These are phyloP conservation scores for Neospermospora avenae DNA, from an alignment of 2,329 filamentous ascomycete species.

Conservation along the genomic window DNA sequence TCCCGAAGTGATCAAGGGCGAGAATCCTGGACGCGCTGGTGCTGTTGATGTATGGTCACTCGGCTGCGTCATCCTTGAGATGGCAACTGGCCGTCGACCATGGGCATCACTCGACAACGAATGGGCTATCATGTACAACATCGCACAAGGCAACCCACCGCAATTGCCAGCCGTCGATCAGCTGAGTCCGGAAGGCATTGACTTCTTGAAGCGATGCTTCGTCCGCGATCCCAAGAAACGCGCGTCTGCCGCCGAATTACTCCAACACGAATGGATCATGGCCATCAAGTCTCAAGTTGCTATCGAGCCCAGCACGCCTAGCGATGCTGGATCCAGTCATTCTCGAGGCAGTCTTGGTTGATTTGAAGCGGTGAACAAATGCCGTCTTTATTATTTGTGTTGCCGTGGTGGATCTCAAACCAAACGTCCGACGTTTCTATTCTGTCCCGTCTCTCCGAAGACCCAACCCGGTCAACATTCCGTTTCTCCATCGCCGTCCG, in stretches of 20 bases:
- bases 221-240: constrained; percentile 75
- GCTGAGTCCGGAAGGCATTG: constrained; percentile 77
- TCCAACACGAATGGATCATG: constrained; percentile 91
- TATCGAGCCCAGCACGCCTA: constrained; percentile 61
- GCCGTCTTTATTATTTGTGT: constrained; percentile 1
- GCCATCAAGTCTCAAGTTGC: constrained; percentile 58
- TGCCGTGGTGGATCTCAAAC: background rate
- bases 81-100: constrained; percentile 90
- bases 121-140: constrained; percentile 99
- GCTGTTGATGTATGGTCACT: constrained; percentile 95
- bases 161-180: constrained; percentile 80
- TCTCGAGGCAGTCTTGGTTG: constrained; percentile 28
- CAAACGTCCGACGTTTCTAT: constrained; percentile 3
- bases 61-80: constrained; percentile 94
- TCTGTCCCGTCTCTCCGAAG: background rate
- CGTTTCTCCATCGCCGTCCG: background rate
- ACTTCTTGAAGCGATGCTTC: constrained; percentile 87
- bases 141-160: constrained; percentile 92
- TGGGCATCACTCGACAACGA: constrained; percentile 98
- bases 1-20: constrained; percentile 93
- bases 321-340: constrained; percentile 41
- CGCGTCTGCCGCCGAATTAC: constrained; percentile 78
- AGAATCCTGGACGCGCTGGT: constrained; percentile 74
- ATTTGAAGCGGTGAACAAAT: background rate
- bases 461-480: background rate